Base-by-base conservation (phyloP, 306 rosid genomes). In the Vigna reflexopilosa region DNA sequence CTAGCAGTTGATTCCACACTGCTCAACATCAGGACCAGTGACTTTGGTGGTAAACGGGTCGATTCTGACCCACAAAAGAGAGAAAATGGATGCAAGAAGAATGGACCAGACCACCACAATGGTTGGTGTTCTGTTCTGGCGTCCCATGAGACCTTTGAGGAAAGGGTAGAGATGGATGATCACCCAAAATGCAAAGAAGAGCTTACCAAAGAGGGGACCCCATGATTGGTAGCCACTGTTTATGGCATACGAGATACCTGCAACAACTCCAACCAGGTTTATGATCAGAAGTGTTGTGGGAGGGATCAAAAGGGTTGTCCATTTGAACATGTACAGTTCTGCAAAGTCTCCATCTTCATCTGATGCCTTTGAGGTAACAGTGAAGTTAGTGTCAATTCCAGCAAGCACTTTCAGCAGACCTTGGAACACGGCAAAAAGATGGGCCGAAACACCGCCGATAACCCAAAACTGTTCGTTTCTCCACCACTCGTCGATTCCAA, bases 381-480 rank as follows among this genome's bases (percentile, higher is more conserved):
- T 93, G 88, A 93, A 93, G 89, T 93, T 93, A 22, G 98, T 93
- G 84, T 93, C 98, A 34, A 93, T 93, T 34, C 98, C 98, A 13
- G 98, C 98, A 9, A 93, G 98, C 8, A 93, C 98, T 86, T 93
- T 93, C 69, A 93, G 98, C 44, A 93, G 72, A 63, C 98, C 98
- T 87, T 93, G 98, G 84, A 90, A 82, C 34, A 93, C 98, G 0
- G 98, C 98, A 52, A 93, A 93, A 2, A 93, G 88, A 89, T 93
- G 98, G 76, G 96, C 89, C 0, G 98, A 93, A 55, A 93, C 98
- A 78, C 98, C 98, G 82, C 98, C 98, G 1, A 93, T 93, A 59
- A 93, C 98, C 98, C 98, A 93, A 84, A 93, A 93, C 76, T 90
- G 98, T 75, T 93, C 98, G 19, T 93, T 93, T 83, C 98, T 93